phyloP scores from a whole-genome alignment of 805 yeast genomes.

The Yamadazyma sp. region DNA sequence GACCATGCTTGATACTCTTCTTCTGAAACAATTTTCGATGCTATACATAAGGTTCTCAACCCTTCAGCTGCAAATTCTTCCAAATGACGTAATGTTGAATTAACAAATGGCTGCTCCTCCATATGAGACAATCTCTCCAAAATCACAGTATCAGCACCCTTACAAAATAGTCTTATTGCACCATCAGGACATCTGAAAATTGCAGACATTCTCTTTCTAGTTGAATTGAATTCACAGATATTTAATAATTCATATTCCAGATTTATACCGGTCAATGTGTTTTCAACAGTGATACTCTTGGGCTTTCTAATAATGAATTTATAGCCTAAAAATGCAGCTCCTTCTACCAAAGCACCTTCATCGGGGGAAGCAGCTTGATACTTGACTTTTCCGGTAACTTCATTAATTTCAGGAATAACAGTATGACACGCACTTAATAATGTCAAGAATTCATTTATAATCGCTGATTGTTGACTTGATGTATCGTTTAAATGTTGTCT shows the following conservation, averaged over 20 bases:
- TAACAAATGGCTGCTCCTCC: conserved; percentile 69
- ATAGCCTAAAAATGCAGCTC: conserved; percentile 88
- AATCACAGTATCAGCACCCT: conserved; percentile 98
- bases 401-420: conserved; percentile 85
- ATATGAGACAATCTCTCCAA: conserved; percentile 71
- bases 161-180: conserved; percentile 78
- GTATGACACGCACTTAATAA: conserved; percentile 93
- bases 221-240: conserved; percentile 94
- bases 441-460: conserved; percentile 73
- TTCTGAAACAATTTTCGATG: conserved; percentile 75
- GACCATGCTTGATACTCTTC: conserved; percentile 77
- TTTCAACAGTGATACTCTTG: conserved; percentile 64
- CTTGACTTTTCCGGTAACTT: conserved; percentile 59
- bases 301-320: conserved; percentile 85
- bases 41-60: conserved; percentile 89
- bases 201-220: conserved; percentile 97
- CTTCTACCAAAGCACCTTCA: conserved; percentile 97
- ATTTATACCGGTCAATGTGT: conserved; percentile 41
- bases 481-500: conserved; percentile 36
- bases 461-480: conserved; percentile 42
- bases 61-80: conserved; percentile 98
- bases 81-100: conserved; percentile 77
- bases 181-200: conserved; percentile 95
- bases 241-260: conserved; percentile 75
- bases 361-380: conserved; percentile 99